phyloP scores from a whole-genome alignment of 805 yeast species.

The Yamadazyma tumulicola region DNA sequence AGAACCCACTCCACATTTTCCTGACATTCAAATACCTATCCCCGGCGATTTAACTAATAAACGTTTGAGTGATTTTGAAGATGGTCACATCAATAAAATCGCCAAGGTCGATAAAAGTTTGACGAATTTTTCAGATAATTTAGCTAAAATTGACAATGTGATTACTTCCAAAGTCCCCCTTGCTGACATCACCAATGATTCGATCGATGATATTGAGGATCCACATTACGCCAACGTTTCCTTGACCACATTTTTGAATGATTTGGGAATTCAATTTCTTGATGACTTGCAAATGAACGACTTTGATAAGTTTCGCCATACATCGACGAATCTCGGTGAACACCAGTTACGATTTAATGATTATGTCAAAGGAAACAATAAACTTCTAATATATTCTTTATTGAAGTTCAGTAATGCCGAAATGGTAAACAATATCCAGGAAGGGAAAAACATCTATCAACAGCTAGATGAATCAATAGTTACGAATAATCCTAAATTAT shows the following conservation, averaged over 20 bases:
- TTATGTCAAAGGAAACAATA: slow-evolving; percentile 35
- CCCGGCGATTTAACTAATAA: slow-evolving; percentile 11
- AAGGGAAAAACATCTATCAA: slow-evolving; percentile 46
- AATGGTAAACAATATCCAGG: slow-evolving; percentile 45
- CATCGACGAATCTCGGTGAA: slow-evolving; percentile 8
- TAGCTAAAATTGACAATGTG: slow-evolving; percentile 1
- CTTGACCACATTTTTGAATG: slow-evolving; percentile 35
- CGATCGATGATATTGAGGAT: slow-evolving; percentile 15
- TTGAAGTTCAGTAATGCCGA: slow-evolving; percentile 55
- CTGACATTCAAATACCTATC: slow-evolving; percentile 12
- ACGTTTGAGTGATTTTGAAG: slow-evolving; percentile 8
- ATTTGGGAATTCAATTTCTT: slow-evolving; percentile 40
- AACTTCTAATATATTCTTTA: slow-evolving; percentile 44
- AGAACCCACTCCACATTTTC: slow-evolving; percentile 10
- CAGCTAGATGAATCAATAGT: slow-evolving; percentile 45
- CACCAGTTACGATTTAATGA: slow-evolving; percentile 30
- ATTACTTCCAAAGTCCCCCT: slow-evolving; percentile 20
- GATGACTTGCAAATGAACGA: slow-evolving; percentile 42
- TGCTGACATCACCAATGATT: slow-evolving; percentile 3
- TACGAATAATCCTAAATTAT: slow-evolving; percentile 46
- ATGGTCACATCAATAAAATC: slow-evolving; percentile 2
- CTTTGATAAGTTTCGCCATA: slow-evolving; percentile 20
- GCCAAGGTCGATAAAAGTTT: no score
- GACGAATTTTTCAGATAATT: no score
- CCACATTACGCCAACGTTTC: slow-evolving; percentile 31